Base-by-base conservation (phyloP, 106 monocot species). In the Platanthera guangdongensis region DNA sequence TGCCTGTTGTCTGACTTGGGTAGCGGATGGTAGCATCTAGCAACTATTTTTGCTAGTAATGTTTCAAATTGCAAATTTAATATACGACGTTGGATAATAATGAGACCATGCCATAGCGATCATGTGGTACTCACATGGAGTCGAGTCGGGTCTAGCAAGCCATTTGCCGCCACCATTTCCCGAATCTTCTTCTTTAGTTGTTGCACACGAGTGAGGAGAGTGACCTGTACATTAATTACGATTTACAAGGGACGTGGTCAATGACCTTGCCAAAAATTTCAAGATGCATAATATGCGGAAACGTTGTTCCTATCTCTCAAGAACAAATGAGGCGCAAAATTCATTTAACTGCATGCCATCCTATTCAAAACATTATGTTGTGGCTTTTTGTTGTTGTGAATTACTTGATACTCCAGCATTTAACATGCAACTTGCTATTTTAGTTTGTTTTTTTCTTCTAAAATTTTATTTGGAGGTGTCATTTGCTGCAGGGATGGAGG, bases 401-500 rank as follows among this genome's bases (percentile, higher is more conserved):
- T 51, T 25, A 48, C 15, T 13, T 15, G 13, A 19, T 68, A 1
- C 12, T 47, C 51, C 51, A 74, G 4, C 53, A 47, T 28, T 50
- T 65, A 70, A 16, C 13, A 74, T 70, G 48, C 28, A 55, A 18
- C 14, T 70, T 19, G 48, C 45, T 71, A 13, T 60, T 62, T 13
- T 60, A 14, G 39, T 1, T 39, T 39, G 39, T 39, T 39, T 39
- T 39, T 39, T 39, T 39, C 39, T 39, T 39, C 39, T 39, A 39
- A 39, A 39, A 39, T 49, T 46, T 16, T 21, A 18, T 32, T 16
- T 19, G 63, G 39, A 52, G 25, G 51, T 46, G 48, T 30, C 70
- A 71, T 71, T 71, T 82, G 28, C 14, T 83, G 75, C 62, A 95
- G 95, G 90, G 87, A 80, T 90, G 88, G 85, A 95, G 77, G 68